Evolutionary conservation across 2,329 filamentous ascomycete genomes (phyloP), one percentile per base, ranked within the genome.

Genomic region (Fusarium sp.): DNA sequence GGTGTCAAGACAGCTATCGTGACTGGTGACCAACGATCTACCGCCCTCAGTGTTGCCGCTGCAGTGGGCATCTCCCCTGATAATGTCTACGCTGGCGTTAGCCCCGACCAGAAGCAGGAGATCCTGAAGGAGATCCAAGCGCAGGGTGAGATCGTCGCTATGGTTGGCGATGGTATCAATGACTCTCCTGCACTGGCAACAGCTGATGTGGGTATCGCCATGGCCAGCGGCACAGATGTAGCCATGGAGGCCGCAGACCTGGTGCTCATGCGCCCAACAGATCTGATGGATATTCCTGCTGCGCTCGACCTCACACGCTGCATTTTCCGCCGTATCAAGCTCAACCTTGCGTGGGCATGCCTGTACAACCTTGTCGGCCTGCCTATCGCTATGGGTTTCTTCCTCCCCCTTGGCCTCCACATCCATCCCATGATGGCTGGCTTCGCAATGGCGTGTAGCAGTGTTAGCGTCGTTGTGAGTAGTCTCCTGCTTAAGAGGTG

Each of bases 111-210:
- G 84, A 99, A 99, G 82, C 95, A 97, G 81, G 87, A 89, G 31
- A 97, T 98, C 76, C 89, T 99, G 77, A 89, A 91, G 59, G 86
- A 92, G 63, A 88, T 98, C 20, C 94, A 98, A 84, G 86, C 87
- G 0, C 83, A 87, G 60, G 94, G 94, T 70, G 90, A 95, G 77
- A 87, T 93, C 59, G 94, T 98, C 29, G 96, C 94, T 76, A 99
- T 99, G 96, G 95, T 98, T 16, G 95, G 96, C 62, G 96, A 99
- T 82, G 96, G 96, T 47, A 98, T 99, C 88, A 99, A 99, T 83
- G 96, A 99, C 85, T 98, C 95, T 0, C 96, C 96, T 0, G 96
- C 96, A 1, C 90, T 99, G 13, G 96, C 95, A 0, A 97, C 95
- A 0, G 95, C 96, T 13, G 92, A 97, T 76, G 91, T 98, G 31